These are phyloP conservation scores for Hanseniaspora vineae DNA, from an alignment of 805 yeast species.

Conservation along the genomic window DNA sequence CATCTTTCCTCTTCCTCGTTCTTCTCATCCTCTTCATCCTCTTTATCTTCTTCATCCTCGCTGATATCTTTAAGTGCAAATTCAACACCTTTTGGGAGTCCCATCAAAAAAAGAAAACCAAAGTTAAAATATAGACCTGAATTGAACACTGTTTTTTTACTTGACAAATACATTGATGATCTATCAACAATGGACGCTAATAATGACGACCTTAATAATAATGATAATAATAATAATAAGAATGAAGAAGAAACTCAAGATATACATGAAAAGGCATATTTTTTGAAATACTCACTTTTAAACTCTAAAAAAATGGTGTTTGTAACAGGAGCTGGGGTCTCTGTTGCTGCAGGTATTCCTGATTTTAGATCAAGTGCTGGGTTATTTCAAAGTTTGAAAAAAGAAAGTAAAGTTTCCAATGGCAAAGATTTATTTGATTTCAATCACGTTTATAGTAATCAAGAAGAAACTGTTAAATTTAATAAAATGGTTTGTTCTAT, in stretches of 20 bases:
- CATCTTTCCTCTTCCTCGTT: no score
- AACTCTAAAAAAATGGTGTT: constrained; percentile 49
- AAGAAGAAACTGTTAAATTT: constrained; percentile 46
- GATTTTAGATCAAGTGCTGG: constrained; percentile 75
- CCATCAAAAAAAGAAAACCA: constrained; percentile 27
- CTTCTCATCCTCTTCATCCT: no score
- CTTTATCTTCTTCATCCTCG: no score
- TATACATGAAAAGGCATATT: constrained; percentile 24
- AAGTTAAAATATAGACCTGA: constrained; percentile 33
- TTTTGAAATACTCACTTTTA: constrained; percentile 37
- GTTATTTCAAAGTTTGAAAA: constrained; percentile 44
- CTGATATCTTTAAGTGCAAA: not conserved
- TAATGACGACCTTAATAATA: constrained; percentile 6
- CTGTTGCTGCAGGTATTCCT: constrained; percentile 86
- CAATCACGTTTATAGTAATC: constrained; percentile 57
- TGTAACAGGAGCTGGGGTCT: constrained; percentile 82
- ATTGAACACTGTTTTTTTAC: constrained; percentile 31
- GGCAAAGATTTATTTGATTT: constrained; percentile 68
- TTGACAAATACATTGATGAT: constrained; percentile 14
- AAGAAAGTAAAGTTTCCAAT: constrained; percentile 25
- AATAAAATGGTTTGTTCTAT: constrained; percentile 63
- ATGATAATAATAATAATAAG: no score
- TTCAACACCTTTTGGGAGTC: not conserved
- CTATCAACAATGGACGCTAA: not conserved
- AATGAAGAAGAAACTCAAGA: constrained; percentile 3